Percentiles rank a stretch among this genome's conserved stretches.
Conservation (phyloP, 768 basidiomycete species). For the Tricholoma terreum region DNA sequence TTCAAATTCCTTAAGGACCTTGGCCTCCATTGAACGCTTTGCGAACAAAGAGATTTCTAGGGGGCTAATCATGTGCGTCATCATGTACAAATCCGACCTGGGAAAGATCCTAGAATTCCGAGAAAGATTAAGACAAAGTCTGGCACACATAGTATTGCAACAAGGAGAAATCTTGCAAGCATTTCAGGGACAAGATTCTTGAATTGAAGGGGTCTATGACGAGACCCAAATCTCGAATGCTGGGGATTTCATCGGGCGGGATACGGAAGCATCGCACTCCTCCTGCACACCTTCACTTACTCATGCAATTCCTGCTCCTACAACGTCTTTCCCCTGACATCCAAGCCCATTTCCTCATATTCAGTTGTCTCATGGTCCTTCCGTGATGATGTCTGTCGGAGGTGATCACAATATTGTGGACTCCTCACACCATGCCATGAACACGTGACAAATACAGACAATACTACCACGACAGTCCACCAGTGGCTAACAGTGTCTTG, state of each 20-base stretch:
- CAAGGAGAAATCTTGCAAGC: neutral
- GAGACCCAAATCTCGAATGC: neutral
- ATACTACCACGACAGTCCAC: conserved; percentile 19
- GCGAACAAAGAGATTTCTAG: conserved; percentile 11
- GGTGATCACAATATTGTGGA: conserved; percentile 4
- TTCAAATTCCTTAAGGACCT: conserved; percentile 6
- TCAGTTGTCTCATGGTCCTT: neutral
- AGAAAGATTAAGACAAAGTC: conserved; percentile 15
- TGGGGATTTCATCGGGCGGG: too few species aligned
- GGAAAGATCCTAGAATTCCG: conserved; percentile 18
- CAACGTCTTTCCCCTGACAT: neutral
- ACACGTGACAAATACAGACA: conserved; percentile 17
- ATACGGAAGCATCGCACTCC: neutral
- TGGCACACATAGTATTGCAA: conserved; percentile 7
- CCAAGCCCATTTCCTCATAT: neutral
- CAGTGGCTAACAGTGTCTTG: too few species aligned
- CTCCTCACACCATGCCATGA: conserved; percentile 13
- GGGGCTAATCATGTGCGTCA: conserved; percentile 8
- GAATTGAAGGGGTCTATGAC: too few species aligned
- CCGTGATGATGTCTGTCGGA: conserved; percentile 2
- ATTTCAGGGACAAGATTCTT: neutral
- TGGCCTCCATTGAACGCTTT: conserved; percentile 16
- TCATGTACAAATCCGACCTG: conserved; percentile 13
- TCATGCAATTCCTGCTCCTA: neutral
- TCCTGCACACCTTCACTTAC: neutral